These are phyloP conservation scores for Huntiella savannae DNA, from an alignment of 2,329 filamentous ascomycete species.

Conservation along the genomic window DNA sequence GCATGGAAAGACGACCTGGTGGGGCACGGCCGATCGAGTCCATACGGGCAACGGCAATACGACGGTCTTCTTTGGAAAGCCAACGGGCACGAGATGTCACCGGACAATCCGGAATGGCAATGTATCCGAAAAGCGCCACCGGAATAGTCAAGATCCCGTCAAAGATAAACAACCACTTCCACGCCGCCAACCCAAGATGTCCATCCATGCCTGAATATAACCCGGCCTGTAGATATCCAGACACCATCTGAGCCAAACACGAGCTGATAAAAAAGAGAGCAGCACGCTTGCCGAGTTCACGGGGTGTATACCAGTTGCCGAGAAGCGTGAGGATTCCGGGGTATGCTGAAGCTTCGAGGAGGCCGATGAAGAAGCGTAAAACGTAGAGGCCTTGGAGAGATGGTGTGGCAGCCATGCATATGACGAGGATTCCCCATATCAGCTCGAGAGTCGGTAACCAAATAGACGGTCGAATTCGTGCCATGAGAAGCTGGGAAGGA, in stretches of 20 bases:
- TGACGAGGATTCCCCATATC: conserved; percentile 18
- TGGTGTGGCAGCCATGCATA: conserved; percentile 20
- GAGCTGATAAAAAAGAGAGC: conserved; percentile 23
- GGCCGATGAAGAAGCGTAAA: conserved; percentile 26
- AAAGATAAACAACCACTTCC: conserved; percentile 29
- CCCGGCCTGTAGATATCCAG: conserved; percentile 25
- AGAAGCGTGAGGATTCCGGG: conserved; percentile 22
- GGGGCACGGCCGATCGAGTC: conserved; percentile 17
- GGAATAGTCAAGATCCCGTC: conserved; percentile 21
- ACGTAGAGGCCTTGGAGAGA: conserved; percentile 21
- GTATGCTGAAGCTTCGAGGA: conserved; percentile 22
- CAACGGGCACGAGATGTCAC: conserved; percentile 16
- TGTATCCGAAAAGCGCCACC: conserved; percentile 18
- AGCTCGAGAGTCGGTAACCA: conserved; percentile 23
- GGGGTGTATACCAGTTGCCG: conserved; percentile 26
- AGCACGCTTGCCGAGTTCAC: conserved; percentile 24
- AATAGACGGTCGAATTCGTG: conserved; percentile 21
- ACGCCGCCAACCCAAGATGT: conserved; percentile 20
- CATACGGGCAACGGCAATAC: conserved; percentile 17
- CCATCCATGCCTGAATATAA: conserved; percentile 23
- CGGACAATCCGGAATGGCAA: conserved; percentile 19
- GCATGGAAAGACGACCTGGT: conserved; percentile 17
- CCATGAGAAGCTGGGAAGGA: conserved; percentile 22
- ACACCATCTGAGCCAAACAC: conserved; percentile 23
- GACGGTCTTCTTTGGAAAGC: conserved; percentile 15